phyloP scores from a whole-genome alignment of 1,284 basidiomycete genomes.

The Tilletia indica region DNA sequence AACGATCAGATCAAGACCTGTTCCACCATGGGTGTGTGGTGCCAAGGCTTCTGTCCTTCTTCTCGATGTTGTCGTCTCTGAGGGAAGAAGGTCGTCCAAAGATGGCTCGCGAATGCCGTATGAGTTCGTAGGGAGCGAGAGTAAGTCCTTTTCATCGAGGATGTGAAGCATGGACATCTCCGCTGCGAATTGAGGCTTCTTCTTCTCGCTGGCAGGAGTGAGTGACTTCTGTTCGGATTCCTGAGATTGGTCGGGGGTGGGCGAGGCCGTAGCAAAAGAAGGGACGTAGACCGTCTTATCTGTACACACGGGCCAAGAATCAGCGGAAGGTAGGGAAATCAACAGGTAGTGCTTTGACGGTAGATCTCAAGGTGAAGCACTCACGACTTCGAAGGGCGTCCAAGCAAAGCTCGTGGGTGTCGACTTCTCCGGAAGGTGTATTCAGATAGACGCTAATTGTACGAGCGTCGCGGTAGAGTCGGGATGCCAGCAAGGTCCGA shows the following conservation, averaged over 20 bases:
- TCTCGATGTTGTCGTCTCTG: background rate
- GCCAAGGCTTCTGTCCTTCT: constrained; percentile 5
- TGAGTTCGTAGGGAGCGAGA: constrained; percentile 50
- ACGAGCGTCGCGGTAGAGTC: constrained; percentile 42
- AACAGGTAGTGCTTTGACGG: too few relatives aligned
- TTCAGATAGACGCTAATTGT: constrained; percentile 56
- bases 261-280: constrained; percentile 40
- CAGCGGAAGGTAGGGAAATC: background rate
- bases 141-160: constrained; percentile 42
- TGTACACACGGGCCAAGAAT: background rate
- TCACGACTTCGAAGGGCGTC: constrained; percentile 43
- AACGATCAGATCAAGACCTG: constrained; percentile 57
- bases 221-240: background rate
- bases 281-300: constrained; percentile 57
- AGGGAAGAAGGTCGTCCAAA: constrained; percentile 29
- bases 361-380: background rate
- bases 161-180: constrained; percentile 58
- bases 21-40: constrained; percentile 26
- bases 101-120: constrained; percentile 58
- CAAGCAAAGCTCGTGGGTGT: constrained; percentile 55
- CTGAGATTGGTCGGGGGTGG: constrained; percentile 18
- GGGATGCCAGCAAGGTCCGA: constrained; percentile 45
- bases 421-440: constrained; percentile 53
- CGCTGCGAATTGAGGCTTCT: constrained; percentile 32
- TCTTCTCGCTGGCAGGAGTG: constrained; percentile 3